Conservation (phyloP, 768 basidiomycete genomes). For the Rhodosporidiobolus sp. region DNA sequence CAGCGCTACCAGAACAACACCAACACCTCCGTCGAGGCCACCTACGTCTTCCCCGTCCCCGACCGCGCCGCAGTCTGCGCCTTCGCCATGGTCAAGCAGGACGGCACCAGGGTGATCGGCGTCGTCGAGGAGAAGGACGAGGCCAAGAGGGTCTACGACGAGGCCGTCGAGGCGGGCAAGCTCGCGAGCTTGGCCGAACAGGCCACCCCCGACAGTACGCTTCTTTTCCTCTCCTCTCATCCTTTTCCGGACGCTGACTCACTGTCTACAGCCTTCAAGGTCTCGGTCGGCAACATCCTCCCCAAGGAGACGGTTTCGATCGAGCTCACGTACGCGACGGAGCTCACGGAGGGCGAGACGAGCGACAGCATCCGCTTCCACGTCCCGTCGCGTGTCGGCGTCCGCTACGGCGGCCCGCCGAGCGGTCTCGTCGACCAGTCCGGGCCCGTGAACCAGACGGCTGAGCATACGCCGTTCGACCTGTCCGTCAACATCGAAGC, state of each 20-base stretch:
- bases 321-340: conserved; percentile 56
- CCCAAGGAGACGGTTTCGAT: conserved; percentile 11
- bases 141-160: conserved; percentile 53
- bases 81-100: conserved; percentile 56
- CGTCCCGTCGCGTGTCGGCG: conserved; percentile 56
- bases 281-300: conserved; percentile 21
- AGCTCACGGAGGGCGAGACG: conserved; percentile 57
- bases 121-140: conserved; percentile 55
- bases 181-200: conserved; percentile 55
- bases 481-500: conserved; percentile 31
- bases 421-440: conserved; percentile 49
- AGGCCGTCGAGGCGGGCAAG: conserved; percentile 52
- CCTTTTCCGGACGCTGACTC: too few species aligned
- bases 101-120: conserved; percentile 54
- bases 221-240: not conserved
- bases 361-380: conserved; percentile 58
- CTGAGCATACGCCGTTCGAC: conserved; percentile 42
- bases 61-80: conserved; percentile 58
- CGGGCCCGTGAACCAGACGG: conserved; percentile 38
- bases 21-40: conserved; percentile 23
- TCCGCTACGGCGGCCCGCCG: conserved; percentile 59
- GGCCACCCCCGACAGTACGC: conserved; percentile 23
- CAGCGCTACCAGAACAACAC: conserved; percentile 23
- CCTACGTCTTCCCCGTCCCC: conserved; percentile 63
- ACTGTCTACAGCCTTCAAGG: conserved; percentile 13